phyloP scores from a whole-genome alignment of 805 yeast genomes.

The Tetrapisispora nanseiensis region DNA sequence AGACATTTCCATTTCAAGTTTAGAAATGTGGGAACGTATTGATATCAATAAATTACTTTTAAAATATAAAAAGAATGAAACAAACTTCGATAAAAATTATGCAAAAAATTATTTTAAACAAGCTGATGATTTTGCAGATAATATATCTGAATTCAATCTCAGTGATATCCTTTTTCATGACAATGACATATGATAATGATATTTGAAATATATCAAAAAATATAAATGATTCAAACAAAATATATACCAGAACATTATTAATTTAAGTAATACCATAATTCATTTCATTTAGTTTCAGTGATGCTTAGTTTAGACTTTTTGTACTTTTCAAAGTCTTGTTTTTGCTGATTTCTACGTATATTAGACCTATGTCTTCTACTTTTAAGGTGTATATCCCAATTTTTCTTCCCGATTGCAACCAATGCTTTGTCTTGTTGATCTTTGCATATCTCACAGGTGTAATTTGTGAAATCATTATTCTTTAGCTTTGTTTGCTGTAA shows the following conservation, averaged over 20 bases:
- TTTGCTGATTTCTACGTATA: conserved; percentile 38
- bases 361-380: conserved; percentile 62
- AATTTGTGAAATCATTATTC: conserved; percentile 46
- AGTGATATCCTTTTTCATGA: not conserved
- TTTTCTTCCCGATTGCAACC: conserved; percentile 63
- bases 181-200: no score
- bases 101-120: not conserved
- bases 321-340: conserved; percentile 45
- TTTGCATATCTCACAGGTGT: conserved; percentile 54
- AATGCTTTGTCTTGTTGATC: conserved; percentile 45
- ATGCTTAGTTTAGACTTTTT: conserved; percentile 5
- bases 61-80: not conserved
- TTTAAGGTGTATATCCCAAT: conserved; percentile 56
- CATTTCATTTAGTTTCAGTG: not conserved
- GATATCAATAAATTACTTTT: not conserved
- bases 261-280: no score
- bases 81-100: not conserved
- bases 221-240: not conserved
- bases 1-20: not conserved
- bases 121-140: no score
- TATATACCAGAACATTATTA: not conserved
- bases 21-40: not conserved
- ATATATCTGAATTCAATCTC: not conserved
- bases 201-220: not conserved
- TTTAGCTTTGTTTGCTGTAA: conserved; percentile 4